Evolutionary conservation across 2,329 filamentous ascomycete species (phyloP), one percentile per base, ranked within the genome.

Genomic region (Monosporascus sp.): DNA sequence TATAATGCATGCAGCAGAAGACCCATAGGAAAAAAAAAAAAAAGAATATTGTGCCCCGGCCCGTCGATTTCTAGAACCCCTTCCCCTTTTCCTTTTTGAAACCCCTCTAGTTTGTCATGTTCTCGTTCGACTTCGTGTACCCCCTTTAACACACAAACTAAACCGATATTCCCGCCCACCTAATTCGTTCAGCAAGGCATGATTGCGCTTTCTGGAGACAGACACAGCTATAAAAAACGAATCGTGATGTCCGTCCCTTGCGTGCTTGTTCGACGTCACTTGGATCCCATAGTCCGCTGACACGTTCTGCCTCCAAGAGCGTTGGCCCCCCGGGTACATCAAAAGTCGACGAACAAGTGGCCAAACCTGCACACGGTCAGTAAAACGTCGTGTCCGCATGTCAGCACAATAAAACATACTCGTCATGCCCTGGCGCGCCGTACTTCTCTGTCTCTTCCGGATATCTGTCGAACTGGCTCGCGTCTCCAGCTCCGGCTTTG

Each of bases 401-500:
- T 58, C 54, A 55, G 55, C 41, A 31, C 31, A 38, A 46, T 41
- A 40, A 49, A 14, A 88, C 93, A 77, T 80, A 97, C 93, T 91
- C 87, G 72, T 97, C 93, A 59, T 86, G 78, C 46, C 90, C 91
- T 51, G 74, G 75, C 61, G 81, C 76, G 40, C 94, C 94, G 68
- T 99, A 99, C 68, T 87, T 85, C 72, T 99, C 94, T 45, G 89
- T 91, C 72, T 99, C 94, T 72, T 99, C 94, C 2, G 94, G 92
- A 71, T 99, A 99, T 71, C 92, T 90, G 74, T 99, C 94, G 68
- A 99, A 99, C 72, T 97, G 89, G 73, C 92, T 97, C 50, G 94
- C 91, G 74, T 99, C 94, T 55, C 94, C 94, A 31, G 91, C 87
- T 43, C 94, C 94, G 43, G 91, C 92, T 70, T 94, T 89, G 57